These are phyloP conservation scores for Exophiala phaeomuriformis DNA, from an alignment of 2,329 filamentous ascomycete species.

Conservation along the genomic window DNA sequence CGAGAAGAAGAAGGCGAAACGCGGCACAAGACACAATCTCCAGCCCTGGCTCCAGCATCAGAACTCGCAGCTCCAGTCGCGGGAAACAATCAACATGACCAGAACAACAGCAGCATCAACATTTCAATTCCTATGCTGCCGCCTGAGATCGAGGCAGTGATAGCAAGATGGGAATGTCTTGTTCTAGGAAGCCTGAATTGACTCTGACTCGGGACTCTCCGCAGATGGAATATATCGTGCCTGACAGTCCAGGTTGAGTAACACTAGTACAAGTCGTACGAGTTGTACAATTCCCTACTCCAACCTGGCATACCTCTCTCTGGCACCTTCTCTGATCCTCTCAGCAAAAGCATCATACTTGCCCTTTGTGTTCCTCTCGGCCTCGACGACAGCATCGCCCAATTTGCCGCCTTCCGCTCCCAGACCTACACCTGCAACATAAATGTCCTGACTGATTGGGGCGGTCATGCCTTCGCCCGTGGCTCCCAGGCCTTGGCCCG, in stretches of 20 bases:
- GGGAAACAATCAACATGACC: background rate
- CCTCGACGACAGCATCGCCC: conserved; percentile 44
- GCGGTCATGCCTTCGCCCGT: conserved; percentile 41
- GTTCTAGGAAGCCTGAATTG: conserved; percentile 8
- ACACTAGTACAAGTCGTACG: too few species aligned
- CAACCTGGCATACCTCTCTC: conserved; percentile 43
- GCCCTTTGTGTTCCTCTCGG: conserved; percentile 42
- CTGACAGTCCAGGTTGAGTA: too few species aligned
- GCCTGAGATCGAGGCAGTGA: conserved; percentile 10
- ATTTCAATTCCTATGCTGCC: background rate
- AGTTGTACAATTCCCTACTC: conserved; percentile 4
- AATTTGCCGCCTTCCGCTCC: conserved; percentile 45
- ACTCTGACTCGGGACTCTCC: background rate
- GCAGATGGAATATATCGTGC: too few species aligned
- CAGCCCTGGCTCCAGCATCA: too few species aligned
- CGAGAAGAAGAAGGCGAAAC: too few species aligned
- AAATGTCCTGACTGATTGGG: conserved; percentile 43
- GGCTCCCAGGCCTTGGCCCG: conserved; percentile 43
- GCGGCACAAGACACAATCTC: too few species aligned
- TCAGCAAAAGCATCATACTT: conserved; percentile 44
- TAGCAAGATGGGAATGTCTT: conserved; percentile 17
- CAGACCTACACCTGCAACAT: conserved; percentile 44
- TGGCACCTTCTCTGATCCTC: conserved; percentile 41
- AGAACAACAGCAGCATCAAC: background rate
- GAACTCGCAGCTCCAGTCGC: background rate